These are phyloP conservation scores for Mortierella sp. DNA, from an alignment of 371 early-diverging fungal genomes.

Conservation along the genomic window DNA sequence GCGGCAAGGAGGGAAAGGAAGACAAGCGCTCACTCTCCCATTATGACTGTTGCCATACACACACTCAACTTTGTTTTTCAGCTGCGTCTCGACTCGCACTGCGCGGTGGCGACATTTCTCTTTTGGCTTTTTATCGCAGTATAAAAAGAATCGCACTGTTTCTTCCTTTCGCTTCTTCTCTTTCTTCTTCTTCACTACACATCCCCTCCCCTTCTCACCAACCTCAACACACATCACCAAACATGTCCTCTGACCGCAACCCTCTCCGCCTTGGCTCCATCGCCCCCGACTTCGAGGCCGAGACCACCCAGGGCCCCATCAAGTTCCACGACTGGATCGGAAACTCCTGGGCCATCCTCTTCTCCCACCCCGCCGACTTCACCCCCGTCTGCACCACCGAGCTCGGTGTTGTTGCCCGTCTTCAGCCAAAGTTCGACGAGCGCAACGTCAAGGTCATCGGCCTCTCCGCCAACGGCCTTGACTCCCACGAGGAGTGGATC, in stretches of 20 bases:
- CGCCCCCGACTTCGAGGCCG: conserved; percentile 81
- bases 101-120: not conserved
- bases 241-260: conserved; percentile 32
- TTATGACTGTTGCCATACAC: not conserved
- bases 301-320: conserved; percentile 90
- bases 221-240: conserved; percentile 4
- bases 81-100: not conserved
- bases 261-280: conserved; percentile 62
- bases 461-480: conserved; percentile 89
- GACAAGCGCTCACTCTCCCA: not conserved
- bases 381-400: conserved; percentile 98
- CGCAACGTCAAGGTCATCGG: conserved; percentile 94
- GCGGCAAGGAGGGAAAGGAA: not conserved
- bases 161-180: not conserved
- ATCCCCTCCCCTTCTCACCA: not conserved
- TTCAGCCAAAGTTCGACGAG: conserved; percentile 79
- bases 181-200: conserved; percentile 11
- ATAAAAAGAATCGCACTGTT: not conserved
- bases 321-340: conserved; percentile 92
- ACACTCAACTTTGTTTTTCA: not conserved
- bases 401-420: conserved; percentile 90
- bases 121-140: too few species aligned
- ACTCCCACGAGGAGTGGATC: conserved; percentile 90
- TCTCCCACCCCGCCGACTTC: conserved; percentile 97
- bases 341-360: conserved; percentile 91